Conservation (phyloP, 805 yeast genomes). For the Wickerhamomyces pijperi region DNA sequence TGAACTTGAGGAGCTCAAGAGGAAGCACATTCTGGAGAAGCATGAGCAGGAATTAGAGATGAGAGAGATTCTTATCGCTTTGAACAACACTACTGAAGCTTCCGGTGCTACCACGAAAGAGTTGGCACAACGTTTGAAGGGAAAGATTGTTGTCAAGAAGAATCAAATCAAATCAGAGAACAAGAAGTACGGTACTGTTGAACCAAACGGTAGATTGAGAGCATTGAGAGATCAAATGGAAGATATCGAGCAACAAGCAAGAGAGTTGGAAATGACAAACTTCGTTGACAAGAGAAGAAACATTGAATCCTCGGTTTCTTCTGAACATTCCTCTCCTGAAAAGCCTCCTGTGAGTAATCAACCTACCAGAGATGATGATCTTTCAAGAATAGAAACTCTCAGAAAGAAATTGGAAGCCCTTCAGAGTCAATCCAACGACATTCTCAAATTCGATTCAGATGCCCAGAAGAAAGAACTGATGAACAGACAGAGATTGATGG, state of each 20-base stretch:
- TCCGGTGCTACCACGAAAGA: constrained; percentile 21
- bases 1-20: constrained; percentile 54
- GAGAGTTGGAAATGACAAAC: constrained; percentile 78
- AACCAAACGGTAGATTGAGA: constrained; percentile 68
- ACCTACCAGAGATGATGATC: constrained; percentile 32
- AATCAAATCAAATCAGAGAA: constrained; percentile 31
- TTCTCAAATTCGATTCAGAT: constrained; percentile 50
- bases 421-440: constrained; percentile 68
- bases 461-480: constrained; percentile 43
- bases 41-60: constrained; percentile 70
- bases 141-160: constrained; percentile 28
- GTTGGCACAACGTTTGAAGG: constrained; percentile 27
- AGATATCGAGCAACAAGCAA: constrained; percentile 70
- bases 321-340: constrained; percentile 14
- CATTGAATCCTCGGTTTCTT: constrained; percentile 9
- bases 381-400: constrained; percentile 41
- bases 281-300: constrained; percentile 39
- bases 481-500: constrained; percentile 49
- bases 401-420: constrained; percentile 47
- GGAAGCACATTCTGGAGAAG: constrained; percentile 45
- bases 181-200: constrained; percentile 42
- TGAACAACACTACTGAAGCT: constrained; percentile 34
- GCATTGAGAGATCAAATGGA: constrained; percentile 78
- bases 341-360: constrained; percentile 13
- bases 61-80: constrained; percentile 57